These are phyloP conservation scores for Nannochloris sp. DNA, from an alignment of 139 green algal species.

Conservation along the genomic window DNA sequence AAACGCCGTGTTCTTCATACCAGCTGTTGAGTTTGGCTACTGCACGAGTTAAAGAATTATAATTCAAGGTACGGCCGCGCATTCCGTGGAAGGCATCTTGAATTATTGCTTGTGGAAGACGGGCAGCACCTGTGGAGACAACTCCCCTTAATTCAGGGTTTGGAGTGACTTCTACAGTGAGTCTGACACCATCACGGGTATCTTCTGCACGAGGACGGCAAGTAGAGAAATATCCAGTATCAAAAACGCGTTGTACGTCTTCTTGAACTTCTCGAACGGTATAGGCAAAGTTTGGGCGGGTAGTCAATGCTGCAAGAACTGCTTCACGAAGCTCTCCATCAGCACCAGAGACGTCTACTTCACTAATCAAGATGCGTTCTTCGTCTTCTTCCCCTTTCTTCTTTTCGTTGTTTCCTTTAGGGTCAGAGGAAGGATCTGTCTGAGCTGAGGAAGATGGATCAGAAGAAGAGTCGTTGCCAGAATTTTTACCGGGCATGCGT, in stretches of 20 bases:
- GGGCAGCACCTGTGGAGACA: constrained; percentile 59
- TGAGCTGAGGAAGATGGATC: too few species aligned
- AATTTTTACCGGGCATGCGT: too few species aligned
- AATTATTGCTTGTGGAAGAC: constrained; percentile 71
- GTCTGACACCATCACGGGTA: constrained; percentile 87
- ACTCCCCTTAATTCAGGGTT: constrained; percentile 75
- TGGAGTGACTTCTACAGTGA: constrained; percentile 72
- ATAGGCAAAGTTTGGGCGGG: constrained; percentile 89
- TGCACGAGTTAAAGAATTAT: constrained; percentile 46
- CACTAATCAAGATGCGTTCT: constrained; percentile 64
- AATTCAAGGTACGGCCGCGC: constrained; percentile 77
- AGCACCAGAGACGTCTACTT: constrained; percentile 68
- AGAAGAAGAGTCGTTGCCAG: too few species aligned
- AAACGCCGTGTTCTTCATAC: constrained; percentile 80
- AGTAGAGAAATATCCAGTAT: constrained; percentile 79
- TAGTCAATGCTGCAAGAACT: constrained; percentile 53
- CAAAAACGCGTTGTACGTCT: constrained; percentile 80
- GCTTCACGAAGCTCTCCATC: constrained; percentile 61
- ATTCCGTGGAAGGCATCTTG: constrained; percentile 71
- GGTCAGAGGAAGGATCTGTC: too few species aligned
- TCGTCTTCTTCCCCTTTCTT: background rate
- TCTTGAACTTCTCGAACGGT: constrained; percentile 59
- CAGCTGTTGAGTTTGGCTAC: constrained; percentile 72
- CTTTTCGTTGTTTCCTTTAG: too few species aligned
- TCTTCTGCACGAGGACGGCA: constrained; percentile 71